Base-by-base conservation (phyloP, 2,329 filamentous ascomycete species). In the Diaporthe vexans region DNA sequence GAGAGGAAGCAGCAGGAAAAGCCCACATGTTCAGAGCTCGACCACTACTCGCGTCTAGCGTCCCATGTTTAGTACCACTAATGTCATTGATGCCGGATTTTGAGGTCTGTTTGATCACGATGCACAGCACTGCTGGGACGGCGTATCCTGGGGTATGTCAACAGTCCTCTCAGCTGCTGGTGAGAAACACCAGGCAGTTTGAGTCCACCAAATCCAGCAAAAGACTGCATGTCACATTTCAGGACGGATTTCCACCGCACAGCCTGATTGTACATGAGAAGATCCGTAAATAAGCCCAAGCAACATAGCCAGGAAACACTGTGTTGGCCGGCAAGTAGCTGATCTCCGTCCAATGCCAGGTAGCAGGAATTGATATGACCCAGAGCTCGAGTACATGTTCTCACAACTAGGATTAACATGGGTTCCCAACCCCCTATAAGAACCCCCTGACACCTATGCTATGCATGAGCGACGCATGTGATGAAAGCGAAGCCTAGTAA, bases 401-500 rank as follows among this genome's bases (percentile, higher is more conserved):
- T 29, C 17, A 7, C 10, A 7, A 7, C 10, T 3, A 29, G 40
- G 17, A 26, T 3, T 11, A 4, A 24, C 26, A 4, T 52, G 9
- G 10, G 10, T 26, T 26, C n/a, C 15, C 35, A 46, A 21, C 19
- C 8, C 19, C 19, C 29, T 21, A 35, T 4, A 29, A 17, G 11
- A 4, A 7, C 35, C 21, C 26, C 56, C 7, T 2, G 37, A 68
- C 63, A 48, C 48, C 63, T 33, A 40, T n/a, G 63, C 48, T 37
- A 52, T 52, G 46, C 63, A 37, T 37, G 29, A 24, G 37, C 15
- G 46, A 15, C 24, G 26, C 56, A 63, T 13, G 4, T 7, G 52
- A 59, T 15, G 10, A 71, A 3, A 43, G 33, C 8, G 59, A 19
- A 52, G 35, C 43, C 83, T 77, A 88, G 69, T 85, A 86, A 11